phyloP scores from a whole-genome alignment of 2,329 filamentous ascomycete genomes.

The Xylaria sp. region DNA sequence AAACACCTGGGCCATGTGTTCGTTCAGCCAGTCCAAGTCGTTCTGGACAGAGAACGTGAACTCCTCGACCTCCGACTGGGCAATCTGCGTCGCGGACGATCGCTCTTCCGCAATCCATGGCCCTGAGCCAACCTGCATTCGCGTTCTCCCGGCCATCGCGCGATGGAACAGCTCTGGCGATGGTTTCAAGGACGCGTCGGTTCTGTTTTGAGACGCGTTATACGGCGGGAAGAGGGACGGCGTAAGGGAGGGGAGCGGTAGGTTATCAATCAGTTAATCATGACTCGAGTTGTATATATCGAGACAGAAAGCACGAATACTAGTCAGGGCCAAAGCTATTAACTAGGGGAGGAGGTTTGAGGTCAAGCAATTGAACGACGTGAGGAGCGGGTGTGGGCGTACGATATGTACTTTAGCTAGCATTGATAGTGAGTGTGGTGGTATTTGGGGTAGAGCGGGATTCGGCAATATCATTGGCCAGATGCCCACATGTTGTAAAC shows the following conservation, averaged over 20 bases:
- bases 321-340: slow-evolving; percentile 26
- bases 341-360: slow-evolving; percentile 12
- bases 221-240: slow-evolving; percentile 14
- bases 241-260: not conserved
- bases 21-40: slow-evolving; percentile 97
- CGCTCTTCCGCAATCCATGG: slow-evolving; percentile 90
- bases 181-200: slow-evolving; percentile 42
- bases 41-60: slow-evolving; percentile 92
- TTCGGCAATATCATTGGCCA: slow-evolving; percentile 40
- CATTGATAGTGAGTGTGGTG: slow-evolving; percentile 18
- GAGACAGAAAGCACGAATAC: slow-evolving; percentile 17
- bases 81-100: slow-evolving; percentile 78
- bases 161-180: slow-evolving; percentile 27
- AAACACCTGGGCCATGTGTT: slow-evolving; percentile 97
- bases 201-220: slow-evolving; percentile 38
- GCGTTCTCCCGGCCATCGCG: slow-evolving; percentile 56
- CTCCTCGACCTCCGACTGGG: slow-evolving; percentile 87
- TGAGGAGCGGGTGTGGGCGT: slow-evolving; percentile 19
- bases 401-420: not conserved
- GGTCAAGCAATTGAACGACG: slow-evolving; percentile 21
- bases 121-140: slow-evolving; percentile 79
- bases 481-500: slow-evolving; percentile 43
- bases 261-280: slow-evolving; percentile 40
- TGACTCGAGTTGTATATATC: slow-evolving; percentile 31
- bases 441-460: slow-evolving; percentile 33